Evolutionary conservation across 176 grass and related monocot species (phyloP).

Genomic region (Musa acuminata): DNA sequence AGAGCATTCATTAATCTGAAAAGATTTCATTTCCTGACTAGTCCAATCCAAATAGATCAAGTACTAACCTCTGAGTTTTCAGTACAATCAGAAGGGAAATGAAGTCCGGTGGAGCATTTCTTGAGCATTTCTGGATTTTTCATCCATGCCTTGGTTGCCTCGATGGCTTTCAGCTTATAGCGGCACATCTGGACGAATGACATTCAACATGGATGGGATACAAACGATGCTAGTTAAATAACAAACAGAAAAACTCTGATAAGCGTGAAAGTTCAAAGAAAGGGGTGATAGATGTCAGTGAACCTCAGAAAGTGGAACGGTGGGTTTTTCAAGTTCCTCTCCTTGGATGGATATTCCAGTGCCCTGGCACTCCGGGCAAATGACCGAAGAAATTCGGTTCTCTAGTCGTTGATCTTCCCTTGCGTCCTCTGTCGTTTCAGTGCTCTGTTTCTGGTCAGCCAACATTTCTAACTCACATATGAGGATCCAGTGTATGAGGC

Average conservation of each 20-base stretch:
- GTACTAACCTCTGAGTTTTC: slow-evolving; percentile 50
- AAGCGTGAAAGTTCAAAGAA: background rate
- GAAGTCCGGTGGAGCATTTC: slow-evolving; percentile 85
- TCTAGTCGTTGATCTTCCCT: slow-evolving; percentile 52
- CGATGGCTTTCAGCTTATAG: slow-evolving; percentile 87
- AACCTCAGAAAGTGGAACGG: slow-evolving; percentile 82
- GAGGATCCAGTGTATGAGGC: slow-evolving; percentile 89
- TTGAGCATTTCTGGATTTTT: slow-evolving; percentile 73
- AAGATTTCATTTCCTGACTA: background rate
- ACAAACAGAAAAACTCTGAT: background rate
- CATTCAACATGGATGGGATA: background rate
- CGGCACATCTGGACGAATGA: slow-evolving; percentile 61
- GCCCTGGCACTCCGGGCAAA: slow-evolving; percentile 93
- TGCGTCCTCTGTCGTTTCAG: slow-evolving; percentile 71
- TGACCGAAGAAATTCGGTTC: slow-evolving; percentile 47
- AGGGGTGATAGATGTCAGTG: background rate
- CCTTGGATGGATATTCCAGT: slow-evolving; percentile 59
- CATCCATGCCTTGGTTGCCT: slow-evolving; percentile 95
- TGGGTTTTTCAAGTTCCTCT: slow-evolving; percentile 85
- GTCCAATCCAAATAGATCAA: background rate
- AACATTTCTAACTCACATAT: slow-evolving; percentile 69
- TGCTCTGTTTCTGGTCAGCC: slow-evolving; percentile 34
- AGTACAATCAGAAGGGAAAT: slow-evolving; percentile 43
- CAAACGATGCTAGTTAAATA: background rate
- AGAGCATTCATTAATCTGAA: slow-evolving; percentile 2